Evolutionary conservation across 2,329 filamentous ascomycete species (phyloP).

Genomic region (Didymella exigua): DNA sequence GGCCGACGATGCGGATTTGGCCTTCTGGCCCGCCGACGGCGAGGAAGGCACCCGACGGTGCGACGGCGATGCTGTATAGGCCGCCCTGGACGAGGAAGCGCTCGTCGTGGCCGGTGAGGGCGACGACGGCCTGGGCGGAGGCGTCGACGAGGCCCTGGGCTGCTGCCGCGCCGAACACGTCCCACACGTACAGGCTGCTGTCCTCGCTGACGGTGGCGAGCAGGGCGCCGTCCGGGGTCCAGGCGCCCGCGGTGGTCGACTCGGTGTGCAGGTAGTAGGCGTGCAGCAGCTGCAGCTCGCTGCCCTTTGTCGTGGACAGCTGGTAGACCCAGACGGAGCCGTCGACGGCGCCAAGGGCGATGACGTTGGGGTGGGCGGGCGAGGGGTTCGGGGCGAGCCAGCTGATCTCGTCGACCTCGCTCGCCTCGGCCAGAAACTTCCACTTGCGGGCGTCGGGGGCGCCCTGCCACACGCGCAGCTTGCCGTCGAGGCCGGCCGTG

Average conservation of each 20-base stretch:
- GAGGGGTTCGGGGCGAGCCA: conserved; percentile 82
- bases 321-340: conserved; percentile 96
- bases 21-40: conserved; percentile 89
- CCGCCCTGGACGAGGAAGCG: conserved; percentile 92
- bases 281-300: conserved; percentile 80
- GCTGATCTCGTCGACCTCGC: conserved; percentile 94
- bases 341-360: conserved; percentile 87
- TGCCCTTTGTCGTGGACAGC: conserved; percentile 67
- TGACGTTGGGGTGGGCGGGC: conserved; percentile 72
- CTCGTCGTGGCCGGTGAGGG: conserved; percentile 80
- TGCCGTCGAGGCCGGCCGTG: conserved; percentile 87
- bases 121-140: conserved; percentile 70
- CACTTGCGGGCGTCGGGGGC: conserved; percentile 59
- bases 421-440: conserved; percentile 74
- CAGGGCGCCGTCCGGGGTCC: conserved; percentile 85
- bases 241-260: conserved; percentile 85
- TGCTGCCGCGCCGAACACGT: conserved; percentile 81
- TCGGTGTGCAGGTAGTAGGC: conserved; percentile 90
- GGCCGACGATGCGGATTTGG: conserved; percentile 79
- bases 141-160: conserved; percentile 64
- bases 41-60: conserved; percentile 77
- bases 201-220: conserved; percentile 91
- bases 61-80: conserved; percentile 83
- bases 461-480: conserved; percentile 71
- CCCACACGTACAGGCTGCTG: conserved; percentile 87